Evolutionary conservation across 1,139 yeast species (phyloP), one percentile per base, ranked within the genome.

Genomic region (Candida sanyaensis): DNA sequence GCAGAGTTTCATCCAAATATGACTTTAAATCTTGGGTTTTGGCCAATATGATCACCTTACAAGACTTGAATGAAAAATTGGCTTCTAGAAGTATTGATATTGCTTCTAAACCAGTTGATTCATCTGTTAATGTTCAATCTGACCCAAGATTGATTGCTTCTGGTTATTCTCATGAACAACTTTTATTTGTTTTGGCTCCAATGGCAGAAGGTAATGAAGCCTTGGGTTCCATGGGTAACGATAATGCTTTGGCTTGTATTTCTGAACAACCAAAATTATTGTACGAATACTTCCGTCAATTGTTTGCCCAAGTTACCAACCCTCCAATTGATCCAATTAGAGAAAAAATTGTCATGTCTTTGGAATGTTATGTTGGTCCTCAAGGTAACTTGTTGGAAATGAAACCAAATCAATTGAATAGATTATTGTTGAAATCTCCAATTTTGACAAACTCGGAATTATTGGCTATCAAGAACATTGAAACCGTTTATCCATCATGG

Each of bases 271-370:
- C 99, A 43, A 87, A 87, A 58, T 75, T 93, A 56, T 75, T 90
- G 56, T 93, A 88, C 66, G 99, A 93, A 64, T 93, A 93, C 73
- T 93, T 93, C 78, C 86, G 96, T 63, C 96, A 93, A 69, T 80
- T 93, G 61, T 93, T 93, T 71, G 99, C 99, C 37, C 99, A 93
- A 73, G 99, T 93, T 49, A 93, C 99, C 38, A 93, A 93, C 70
- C 99, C 99, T 51, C 99, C 99, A 49, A 93, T 93, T 64, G 99
- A 93, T 68, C 98, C 99, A 45, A 93, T 93, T 59, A 86, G 99
- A 68, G 99, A 93, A 72, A 85, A 87, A 54, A 89, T 93, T 59
- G 98, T 93, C 64, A 93, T 93, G 99, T 89, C 97, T 13, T 79
- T 93, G 59, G 97, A 92, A 66, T 93, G 99, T 73, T 90, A 88